Evolutionary conservation across 2,329 filamentous ascomycete genomes (phyloP), one percentile per base, ranked within the genome.

Genomic region (Aspergillus hortae): DNA sequence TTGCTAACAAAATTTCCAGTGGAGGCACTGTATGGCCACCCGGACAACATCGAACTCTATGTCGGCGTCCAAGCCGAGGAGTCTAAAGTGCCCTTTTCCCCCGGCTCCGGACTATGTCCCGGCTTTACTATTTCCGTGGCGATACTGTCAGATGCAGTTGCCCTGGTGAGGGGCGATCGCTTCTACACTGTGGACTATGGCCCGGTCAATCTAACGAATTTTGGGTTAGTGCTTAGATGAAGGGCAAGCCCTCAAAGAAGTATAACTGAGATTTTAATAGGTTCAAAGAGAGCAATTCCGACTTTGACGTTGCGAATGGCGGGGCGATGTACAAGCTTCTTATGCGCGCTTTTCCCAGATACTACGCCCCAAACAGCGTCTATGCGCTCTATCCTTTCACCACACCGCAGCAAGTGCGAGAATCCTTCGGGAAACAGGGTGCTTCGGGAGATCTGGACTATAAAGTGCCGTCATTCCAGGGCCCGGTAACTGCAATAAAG

Each of bases 181-280:
- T 52, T 52, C 44, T 52, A 48, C 19, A 52, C 49, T 19, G 36
- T 52, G 11, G 49, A 52, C 21, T 52, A 52, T 15, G 48, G 38
- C 25, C 49, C 49, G 12, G 27, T 46, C 3, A 48, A 52, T 25
- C 19, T 52, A 12, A 52, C 49, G n/a, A 52, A 27, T 33, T 52
- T 52, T 15, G 49, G 49, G 44, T 48, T 10, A 27, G 44, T 35
- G 7, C 25, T n/a, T 11, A n/a, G 35, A 38, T 38, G 25, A 27
- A 9, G 25, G 25, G 5, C 25, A 27, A 6, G 7, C 7, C 25
- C 25, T 7, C 25, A 27, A 6, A 27, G 12, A 32, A 2, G 25
- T 42, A n/a, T 40, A 6, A 35, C 11, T 17, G 6, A 48, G 2
- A 2, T 19, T 10, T 12, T 0, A 27, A 1, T 14, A 52, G 49